These are phyloP conservation scores for Stephania cephalantha DNA, from an alignment of 164 flowering plant genomes.

Conservation along the genomic window DNA sequence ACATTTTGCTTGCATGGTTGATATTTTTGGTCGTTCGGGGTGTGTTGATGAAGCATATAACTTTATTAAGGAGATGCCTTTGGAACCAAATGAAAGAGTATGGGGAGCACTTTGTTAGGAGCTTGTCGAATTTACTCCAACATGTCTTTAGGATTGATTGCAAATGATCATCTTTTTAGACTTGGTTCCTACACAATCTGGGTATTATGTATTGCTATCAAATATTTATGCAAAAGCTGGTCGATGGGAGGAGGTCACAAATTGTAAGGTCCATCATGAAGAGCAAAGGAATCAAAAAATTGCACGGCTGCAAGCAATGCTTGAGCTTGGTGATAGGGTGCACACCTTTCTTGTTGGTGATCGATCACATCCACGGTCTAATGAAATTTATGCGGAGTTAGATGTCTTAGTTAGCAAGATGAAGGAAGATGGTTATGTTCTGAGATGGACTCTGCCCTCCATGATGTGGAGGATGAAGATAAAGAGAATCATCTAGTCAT, in stretches of 20 bases:
- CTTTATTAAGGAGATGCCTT: slow-evolving; percentile 28
- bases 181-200: slow-evolving; percentile 34
- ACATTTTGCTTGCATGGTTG: slow-evolving; percentile 38
- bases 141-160: slow-evolving; percentile 28
- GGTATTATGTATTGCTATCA: slow-evolving; percentile 35
- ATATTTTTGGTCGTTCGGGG: slow-evolving; percentile 36
- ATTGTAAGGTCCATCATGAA: slow-evolving; percentile 25
- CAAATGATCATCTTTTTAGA: slow-evolving; percentile 33
- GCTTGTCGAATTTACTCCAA: slow-evolving; percentile 32
- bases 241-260: slow-evolving; percentile 31
- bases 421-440: slow-evolving; percentile 38
- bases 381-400: slow-evolving; percentile 29
- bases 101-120: slow-evolving; percentile 41
- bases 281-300: slow-evolving; percentile 27
- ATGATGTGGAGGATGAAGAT: slow-evolving; percentile 47
- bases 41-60: slow-evolving; percentile 29
- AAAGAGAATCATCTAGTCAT: slow-evolving; percentile 33
- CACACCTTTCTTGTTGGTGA: slow-evolving; percentile 37
- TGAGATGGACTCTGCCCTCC: slow-evolving; percentile 33
- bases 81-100: slow-evolving; percentile 33
- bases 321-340: slow-evolving; percentile 21
- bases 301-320: slow-evolving; percentile 37
- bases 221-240: slow-evolving; percentile 41
- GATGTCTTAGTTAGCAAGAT: slow-evolving; percentile 32
- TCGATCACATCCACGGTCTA: slow-evolving; percentile 24